Percentiles rank a stretch among this genome's conserved stretches.
Evolutionary conservation across 2,329 filamentous ascomycete species (phyloP).

Genomic region (Beauveria pseudobassiana): DNA sequence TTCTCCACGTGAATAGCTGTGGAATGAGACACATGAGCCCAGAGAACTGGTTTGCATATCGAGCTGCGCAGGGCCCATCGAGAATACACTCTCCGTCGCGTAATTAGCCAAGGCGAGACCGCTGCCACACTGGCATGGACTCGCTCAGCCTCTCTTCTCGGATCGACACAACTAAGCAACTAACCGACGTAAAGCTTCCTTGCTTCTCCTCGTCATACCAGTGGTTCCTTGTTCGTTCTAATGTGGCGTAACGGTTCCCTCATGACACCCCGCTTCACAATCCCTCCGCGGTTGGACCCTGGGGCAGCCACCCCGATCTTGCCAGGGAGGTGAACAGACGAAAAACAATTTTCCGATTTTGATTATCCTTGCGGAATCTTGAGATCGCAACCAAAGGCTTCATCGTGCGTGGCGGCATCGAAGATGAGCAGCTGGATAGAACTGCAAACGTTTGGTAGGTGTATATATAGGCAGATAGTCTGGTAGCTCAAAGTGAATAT

Average conservation of each 20-base stretch:
- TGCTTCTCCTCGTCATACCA: neutral
- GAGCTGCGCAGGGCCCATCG: neutral
- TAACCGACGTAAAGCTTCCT: neutral
- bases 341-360: neutral
- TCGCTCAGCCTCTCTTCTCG: neutral
- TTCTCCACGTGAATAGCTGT: too few species aligned
- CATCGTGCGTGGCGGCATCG: neutral
- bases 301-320: neutral
- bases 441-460: neutral
- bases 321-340: neutral
- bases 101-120: neutral
- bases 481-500: neutral
- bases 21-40: neutral
- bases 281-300: neutral
- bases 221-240: too few species aligned
- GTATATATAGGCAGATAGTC: neutral
- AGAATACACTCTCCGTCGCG: neutral
- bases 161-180: neutral
- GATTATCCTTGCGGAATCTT: neutral
- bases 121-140: neutral
- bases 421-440: neutral
- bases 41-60: too few species aligned
- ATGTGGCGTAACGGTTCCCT: neutral
- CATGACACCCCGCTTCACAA: neutral
- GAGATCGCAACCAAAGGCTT: neutral